Base-by-base conservation (phyloP, 371 early-diverging fungal species). In the Scutellospora calospora region DNA sequence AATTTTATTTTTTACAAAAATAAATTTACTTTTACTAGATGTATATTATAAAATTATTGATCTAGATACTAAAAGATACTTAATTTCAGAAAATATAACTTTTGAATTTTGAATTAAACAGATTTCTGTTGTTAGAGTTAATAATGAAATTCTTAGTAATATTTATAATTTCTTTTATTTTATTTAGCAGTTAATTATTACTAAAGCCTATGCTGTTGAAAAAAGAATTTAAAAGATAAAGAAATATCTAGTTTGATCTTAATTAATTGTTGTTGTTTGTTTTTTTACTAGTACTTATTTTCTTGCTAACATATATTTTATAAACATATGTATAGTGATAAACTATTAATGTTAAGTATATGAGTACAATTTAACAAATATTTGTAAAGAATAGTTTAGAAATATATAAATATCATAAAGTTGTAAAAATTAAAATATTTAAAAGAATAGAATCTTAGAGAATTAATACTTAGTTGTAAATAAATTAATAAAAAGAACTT, bases 201-300 rank as follows among this genome's bases (percentile, higher is more conserved):
- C n/a, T 72, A 31, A 76, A 22, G 29, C 41, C 16, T 35, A 45
- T 16, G 33, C 35, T 27, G 22, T 57, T 18, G 25, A 72, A 27
- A 6, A 20, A 22, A 33, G 25, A 29, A 25, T 76, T 5, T 52
- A 80, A 20, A 76, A 52, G n/a, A 33, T 16, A 79, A 45, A 33
- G 25, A 18, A 14, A 51, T 57, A n/a, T 35, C 35, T 8, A 51
- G 78, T 18, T 18, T 80, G 27, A 77, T 51, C 9, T 68, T 33
- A 31, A n/a, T 68, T 31, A 20, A 68, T 41, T 68, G 68, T 68
- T 33, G 14, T 33, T 68, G 68, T 22, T 68, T 68, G 35, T 68
- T 68, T 41, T 31, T 35, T 68, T 4, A 68, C 11, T 6, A 33
- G 41, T 68, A 31, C n/a, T 41, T 68, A 31, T 0, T 68, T n/a